Conservation (phyloP, 805 yeast genomes). For the Wickerhamiella vanderwaltii region DNA sequence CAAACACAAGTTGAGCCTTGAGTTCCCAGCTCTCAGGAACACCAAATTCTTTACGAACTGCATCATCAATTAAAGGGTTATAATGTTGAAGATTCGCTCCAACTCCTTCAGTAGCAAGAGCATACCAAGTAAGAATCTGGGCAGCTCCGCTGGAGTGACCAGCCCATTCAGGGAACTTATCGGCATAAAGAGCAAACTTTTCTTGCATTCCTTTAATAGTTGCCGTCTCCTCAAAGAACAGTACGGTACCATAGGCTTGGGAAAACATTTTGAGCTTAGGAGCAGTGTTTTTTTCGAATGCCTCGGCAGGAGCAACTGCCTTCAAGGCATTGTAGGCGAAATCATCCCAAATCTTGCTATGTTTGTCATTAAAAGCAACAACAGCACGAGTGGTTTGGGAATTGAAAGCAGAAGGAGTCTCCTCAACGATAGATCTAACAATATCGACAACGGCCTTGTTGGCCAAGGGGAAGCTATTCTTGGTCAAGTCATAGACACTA, state of each 20-base stretch:
- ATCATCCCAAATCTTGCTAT: conserved; percentile 35
- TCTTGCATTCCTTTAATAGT: conserved; percentile 32
- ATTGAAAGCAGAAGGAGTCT: conserved; percentile 42
- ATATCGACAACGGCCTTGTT: conserved; percentile 31
- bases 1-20: conserved; percentile 40
- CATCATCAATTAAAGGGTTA: conserved; percentile 33
- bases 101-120: conserved; percentile 33
- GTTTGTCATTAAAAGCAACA: conserved; percentile 35
- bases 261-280: conserved; percentile 33
- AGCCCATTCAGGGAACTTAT: conserved; percentile 37
- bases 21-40: conserved; percentile 36
- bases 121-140: conserved; percentile 40
- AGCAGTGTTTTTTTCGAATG: conserved; percentile 29
- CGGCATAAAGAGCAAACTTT: conserved; percentile 33
- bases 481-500: conserved; percentile 35
- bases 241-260: conserved; percentile 38
- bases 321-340: conserved; percentile 26
- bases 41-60: conserved; percentile 29
- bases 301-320: conserved; percentile 30
- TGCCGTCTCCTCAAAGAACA: conserved; percentile 35
- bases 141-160: conserved; percentile 35
- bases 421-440: conserved; percentile 35
- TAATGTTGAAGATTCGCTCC: conserved; percentile 45
- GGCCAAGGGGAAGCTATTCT: conserved; percentile 34
- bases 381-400: conserved; percentile 39